These are phyloP conservation scores for Leccinum aurantiacum DNA, from an alignment of 768 basidiomycete species.

Conservation along the genomic window DNA sequence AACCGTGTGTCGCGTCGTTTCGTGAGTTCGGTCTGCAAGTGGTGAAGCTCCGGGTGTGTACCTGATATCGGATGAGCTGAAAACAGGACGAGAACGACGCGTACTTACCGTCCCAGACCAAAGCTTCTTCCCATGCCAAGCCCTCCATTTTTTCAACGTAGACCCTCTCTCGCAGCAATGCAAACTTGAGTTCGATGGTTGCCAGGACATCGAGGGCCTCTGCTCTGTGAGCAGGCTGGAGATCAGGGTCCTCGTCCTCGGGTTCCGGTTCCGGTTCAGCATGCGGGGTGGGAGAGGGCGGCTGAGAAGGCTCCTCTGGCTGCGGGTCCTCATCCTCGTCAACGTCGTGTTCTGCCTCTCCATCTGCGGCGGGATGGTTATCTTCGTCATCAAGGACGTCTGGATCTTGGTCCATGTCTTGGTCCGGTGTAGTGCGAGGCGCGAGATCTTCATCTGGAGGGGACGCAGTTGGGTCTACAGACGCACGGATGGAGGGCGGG, in stretches of 20 bases:
- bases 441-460: conserved; percentile 17
- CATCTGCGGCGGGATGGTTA: conserved; percentile 17
- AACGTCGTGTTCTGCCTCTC: conserved; percentile 24
- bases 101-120: conserved; percentile 71
- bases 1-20: conserved; percentile 79
- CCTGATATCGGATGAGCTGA: conserved; percentile 42
- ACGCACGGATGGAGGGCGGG: conserved; percentile 21
- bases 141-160: conserved; percentile 95
- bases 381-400: conserved; percentile 26
- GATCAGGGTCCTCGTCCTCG: conserved; percentile 58
- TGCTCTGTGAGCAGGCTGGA: conserved; percentile 78
- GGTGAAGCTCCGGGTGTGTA: conserved; percentile 81
- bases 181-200: conserved; percentile 91
- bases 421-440: conserved; percentile 25
- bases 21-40: conserved; percentile 76
- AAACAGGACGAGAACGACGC: not conserved
- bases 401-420: conserved; percentile 27
- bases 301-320: conserved; percentile 26
- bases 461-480: conserved; percentile 21
- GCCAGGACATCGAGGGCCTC: conserved; percentile 89
- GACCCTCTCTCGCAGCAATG: conserved; percentile 77
- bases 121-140: conserved; percentile 82
- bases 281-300: conserved; percentile 26
- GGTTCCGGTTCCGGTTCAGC: conserved; percentile 25
- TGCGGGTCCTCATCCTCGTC: conserved; percentile 37